These are phyloP conservation scores for Vigna reflexopilosa DNA, from an alignment of 306 rosid species.

Conservation along the genomic window DNA sequence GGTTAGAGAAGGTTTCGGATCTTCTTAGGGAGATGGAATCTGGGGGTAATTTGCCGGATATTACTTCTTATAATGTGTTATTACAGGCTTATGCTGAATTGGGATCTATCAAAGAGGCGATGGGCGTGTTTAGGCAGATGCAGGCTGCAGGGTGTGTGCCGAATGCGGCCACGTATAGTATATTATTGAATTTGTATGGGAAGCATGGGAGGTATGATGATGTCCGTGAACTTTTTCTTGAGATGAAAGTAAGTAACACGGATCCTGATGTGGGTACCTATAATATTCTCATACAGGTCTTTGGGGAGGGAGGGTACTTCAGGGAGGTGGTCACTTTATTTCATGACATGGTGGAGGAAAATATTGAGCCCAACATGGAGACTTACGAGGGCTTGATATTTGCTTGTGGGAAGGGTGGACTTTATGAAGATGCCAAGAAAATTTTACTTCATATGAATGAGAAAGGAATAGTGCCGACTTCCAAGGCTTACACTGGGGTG, in stretches of 20 bases:
- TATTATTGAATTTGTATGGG: conserved; percentile 82
- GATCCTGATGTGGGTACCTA: conserved; percentile 90
- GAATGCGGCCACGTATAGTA: conserved; percentile 80
- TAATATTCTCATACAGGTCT: conserved; percentile 90
- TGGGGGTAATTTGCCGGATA: conserved; percentile 86
- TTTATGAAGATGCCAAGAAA: conserved; percentile 80
- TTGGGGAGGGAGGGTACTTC: conserved; percentile 98
- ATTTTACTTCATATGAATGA: conserved; percentile 76
- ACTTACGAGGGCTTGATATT: conserved; percentile 87
- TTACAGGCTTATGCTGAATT: conserved; percentile 73
- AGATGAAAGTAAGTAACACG: conserved; percentile 90
- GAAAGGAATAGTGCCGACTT: conserved; percentile 79
- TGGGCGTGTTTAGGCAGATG: conserved; percentile 92
- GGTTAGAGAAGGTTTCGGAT: conserved; percentile 76
- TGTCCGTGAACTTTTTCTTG: conserved; percentile 92
- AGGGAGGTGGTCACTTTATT: conserved; percentile 97
- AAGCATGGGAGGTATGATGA: conserved; percentile 85
- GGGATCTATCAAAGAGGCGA: conserved; percentile 79
- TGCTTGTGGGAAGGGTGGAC: conserved; percentile 98
- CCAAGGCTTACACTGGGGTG: conserved; percentile 80
- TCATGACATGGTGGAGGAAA: conserved; percentile 95
- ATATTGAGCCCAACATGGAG: conserved; percentile 89
- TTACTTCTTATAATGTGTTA: conserved; percentile 85
- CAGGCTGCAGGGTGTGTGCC: conserved; percentile 88
- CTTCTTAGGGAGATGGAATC: conserved; percentile 89